Base-by-base conservation (phyloP, 768 basidiomycete genomes). In the Exsudoporus frostii region DNA sequence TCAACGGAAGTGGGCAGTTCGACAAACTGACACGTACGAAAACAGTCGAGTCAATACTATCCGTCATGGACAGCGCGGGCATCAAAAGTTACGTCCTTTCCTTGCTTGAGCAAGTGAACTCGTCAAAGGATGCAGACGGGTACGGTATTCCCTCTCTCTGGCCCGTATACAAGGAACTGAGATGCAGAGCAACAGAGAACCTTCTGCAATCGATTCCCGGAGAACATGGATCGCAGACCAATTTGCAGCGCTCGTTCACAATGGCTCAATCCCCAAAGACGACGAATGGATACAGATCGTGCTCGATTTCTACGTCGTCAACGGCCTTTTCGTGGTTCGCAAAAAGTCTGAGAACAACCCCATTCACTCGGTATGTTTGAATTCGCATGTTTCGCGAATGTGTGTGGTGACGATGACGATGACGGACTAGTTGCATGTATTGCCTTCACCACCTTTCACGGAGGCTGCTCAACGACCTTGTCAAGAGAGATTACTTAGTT, bases 1-100 rank as follows among this genome's bases (percentile, higher is more conserved):
- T 83, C 45, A 76, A 96, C 65, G 93, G 93, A 10, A 86, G 80
- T 61, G 82, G 85, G 52, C 88, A 92, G 67, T 99, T 98, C 62
- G 96, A 99, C 71, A 87, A 81, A 68, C 69, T 96, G 52, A 96
- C 95, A 11, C 88, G 84, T 69, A 95, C 95, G 9, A 97, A 94
- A 72, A 96, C 92, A 0, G 81, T 98, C 33, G 93, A 96, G 71
- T 80, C 81, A 1, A 85, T 98, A 51, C 74, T 98, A 50, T 77
- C 82, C 4, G 82, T 80, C 33, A 84, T 94, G 79, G 82, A 87
- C 59, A 69, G 73, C 1, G 76, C 83, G 2, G 93, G 92, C 9
- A 88, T 97, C 56, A 79, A 81, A 59, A 80, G 73, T 36, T 98
- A 95, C 70, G 81, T 94, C 41, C 69, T 77, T 33, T 84, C 89